Conservation (phyloP, 345 rosid species). For the Erucastrum elatum region DNA sequence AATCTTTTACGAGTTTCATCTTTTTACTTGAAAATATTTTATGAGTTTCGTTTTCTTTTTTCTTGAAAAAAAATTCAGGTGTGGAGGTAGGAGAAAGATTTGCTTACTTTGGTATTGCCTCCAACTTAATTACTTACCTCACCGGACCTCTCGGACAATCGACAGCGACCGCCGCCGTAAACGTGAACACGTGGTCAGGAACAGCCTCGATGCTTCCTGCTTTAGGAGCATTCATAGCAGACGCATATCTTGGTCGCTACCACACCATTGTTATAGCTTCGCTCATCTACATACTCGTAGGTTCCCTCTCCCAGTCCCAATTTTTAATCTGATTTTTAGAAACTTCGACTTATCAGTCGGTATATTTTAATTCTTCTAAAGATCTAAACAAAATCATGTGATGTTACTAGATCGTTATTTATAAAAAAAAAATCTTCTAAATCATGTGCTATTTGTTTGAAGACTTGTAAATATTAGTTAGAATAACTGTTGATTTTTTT, state of each 20-base stretch:
- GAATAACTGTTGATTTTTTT: no score
- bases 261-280: slow-evolving; percentile 50
- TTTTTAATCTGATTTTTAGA: neutral
- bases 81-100: slow-evolving; percentile 59
- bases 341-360: neutral
- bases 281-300: slow-evolving; percentile 44
- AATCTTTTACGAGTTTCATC: neutral
- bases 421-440: neutral
- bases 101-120: slow-evolving; percentile 47
- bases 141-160: slow-evolving; percentile 44
- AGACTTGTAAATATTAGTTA: neutral
- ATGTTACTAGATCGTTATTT: neutral
- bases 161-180: slow-evolving; percentile 41
- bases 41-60: neutral
- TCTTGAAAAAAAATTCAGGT: neutral
- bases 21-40: neutral
- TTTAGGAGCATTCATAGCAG: slow-evolving; percentile 53
- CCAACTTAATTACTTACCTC: slow-evolving; percentile 49
- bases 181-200: slow-evolving; percentile 57
- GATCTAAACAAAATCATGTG: neutral
- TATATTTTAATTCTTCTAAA: neutral
- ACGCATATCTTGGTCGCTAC: slow-evolving; percentile 56
- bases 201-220: slow-evolving; percentile 46
- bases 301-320: neutral
- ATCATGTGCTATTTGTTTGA: neutral